Evolutionary conservation across 2,329 filamentous ascomycete genomes (phyloP).

Genomic region (Emergomyces africanus): DNA sequence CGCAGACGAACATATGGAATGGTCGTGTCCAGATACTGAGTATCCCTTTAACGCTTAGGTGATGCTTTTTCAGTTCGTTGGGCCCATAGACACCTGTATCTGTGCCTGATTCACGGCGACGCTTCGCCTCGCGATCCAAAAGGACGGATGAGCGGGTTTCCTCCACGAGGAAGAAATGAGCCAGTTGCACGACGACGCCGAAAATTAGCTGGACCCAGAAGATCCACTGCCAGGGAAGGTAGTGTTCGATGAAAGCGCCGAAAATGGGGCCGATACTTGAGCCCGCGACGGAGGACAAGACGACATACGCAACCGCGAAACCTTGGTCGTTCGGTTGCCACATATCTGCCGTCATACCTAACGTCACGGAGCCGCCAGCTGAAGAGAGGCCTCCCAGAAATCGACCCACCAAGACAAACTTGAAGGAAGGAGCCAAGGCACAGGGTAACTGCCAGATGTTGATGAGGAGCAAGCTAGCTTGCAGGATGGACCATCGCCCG

Average conservation of each 20-base stretch:
- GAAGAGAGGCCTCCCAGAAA: no score
- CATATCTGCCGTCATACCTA: conserved; percentile 53
- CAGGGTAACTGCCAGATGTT: no score
- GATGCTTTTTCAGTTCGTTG: conserved; percentile 50
- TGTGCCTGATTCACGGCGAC: conserved; percentile 40
- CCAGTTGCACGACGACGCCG: conserved; percentile 38
- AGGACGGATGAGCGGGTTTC: conserved; percentile 48
- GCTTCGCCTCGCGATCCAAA: conserved; percentile 45
- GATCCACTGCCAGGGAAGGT: conserved; percentile 58
- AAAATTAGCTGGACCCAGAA: conserved; percentile 51
- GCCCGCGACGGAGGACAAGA: conserved; percentile 42
- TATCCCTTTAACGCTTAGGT: conserved; percentile 45
- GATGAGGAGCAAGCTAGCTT: no score
- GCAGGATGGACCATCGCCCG: no score
- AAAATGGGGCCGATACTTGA: conserved; percentile 39
- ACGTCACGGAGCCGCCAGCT: conserved; percentile 40
- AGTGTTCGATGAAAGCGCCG: conserved; percentile 33
- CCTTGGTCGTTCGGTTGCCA: conserved; percentile 44
- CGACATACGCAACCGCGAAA: conserved; percentile 47
- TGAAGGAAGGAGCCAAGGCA: no score
- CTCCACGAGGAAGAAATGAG: conserved; percentile 36
- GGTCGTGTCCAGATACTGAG: conserved; percentile 45
- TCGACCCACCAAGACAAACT: no score
- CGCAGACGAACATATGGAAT: conserved; percentile 50
- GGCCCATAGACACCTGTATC: conserved; percentile 53